Percentiles rank a stretch among this genome's conserved stretches.
phyloP scores from a whole-genome alignment of 2,329 filamentous ascomycete species.

The Orbilia brochopaga region DNA sequence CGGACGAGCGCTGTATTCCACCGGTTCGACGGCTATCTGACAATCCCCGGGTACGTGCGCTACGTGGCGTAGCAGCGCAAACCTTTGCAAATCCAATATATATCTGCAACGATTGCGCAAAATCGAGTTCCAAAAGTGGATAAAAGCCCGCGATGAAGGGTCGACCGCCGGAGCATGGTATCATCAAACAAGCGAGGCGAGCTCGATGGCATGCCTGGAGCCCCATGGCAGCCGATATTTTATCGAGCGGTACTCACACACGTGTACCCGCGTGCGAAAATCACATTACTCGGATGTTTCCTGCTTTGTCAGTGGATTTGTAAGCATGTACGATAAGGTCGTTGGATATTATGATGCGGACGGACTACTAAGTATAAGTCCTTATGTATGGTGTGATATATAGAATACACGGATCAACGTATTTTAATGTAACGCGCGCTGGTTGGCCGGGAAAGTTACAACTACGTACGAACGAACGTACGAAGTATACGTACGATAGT shows the following conservation, averaged over 20 bases:
- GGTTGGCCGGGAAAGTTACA: no score
- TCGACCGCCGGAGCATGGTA: neutral
- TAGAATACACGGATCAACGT: neutral
- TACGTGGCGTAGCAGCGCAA: no score
- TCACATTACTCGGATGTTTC: constrained; percentile 10
- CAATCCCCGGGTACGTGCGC: no score
- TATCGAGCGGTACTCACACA: neutral
- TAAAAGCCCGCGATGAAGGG: constrained; percentile 19
- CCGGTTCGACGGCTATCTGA: no score
- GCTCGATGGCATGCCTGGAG: neutral
- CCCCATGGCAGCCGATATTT: neutral
- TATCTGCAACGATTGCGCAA: neutral
- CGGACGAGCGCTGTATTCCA: no score
- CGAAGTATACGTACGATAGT: neutral
- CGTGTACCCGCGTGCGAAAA: constrained; percentile 5
- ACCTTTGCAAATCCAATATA: no score
- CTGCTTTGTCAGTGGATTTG: constrained; percentile 36
- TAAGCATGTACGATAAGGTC: constrained; percentile 29
- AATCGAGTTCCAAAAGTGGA: constrained; percentile 17
- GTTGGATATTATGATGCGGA: no score
- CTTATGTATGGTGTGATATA: constrained; percentile 14
- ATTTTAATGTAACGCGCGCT: neutral
- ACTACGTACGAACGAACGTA: no score
- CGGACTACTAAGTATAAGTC: no score
- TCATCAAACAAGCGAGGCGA: neutral